Conservation (phyloP, 1,284 basidiomycete species). For the Microbotryomycetes sp. region DNA sequence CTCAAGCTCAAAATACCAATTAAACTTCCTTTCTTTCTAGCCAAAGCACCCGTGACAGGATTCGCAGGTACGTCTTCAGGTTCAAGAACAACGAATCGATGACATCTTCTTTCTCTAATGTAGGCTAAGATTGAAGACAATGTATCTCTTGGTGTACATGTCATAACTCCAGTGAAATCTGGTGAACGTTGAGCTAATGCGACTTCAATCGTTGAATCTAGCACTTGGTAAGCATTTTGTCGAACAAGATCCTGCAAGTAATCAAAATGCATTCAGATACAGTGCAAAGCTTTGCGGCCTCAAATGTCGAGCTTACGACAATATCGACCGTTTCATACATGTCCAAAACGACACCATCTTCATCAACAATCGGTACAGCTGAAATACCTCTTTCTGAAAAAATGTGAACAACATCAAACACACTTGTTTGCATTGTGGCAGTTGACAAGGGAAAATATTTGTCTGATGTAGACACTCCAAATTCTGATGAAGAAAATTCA, state of each 20-base stretch:
- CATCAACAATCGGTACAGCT: conserved; percentile 81
- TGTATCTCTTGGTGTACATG: conserved; percentile 88
- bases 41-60: conserved; percentile 44
- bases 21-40: conserved; percentile 70
- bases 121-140: conserved; percentile 87
- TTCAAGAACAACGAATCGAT: conserved; percentile 51
- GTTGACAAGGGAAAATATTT: conserved; percentile 87
- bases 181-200: conserved; percentile 83
- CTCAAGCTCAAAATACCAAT: conserved; percentile 84
- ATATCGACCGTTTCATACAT: conserved; percentile 99
- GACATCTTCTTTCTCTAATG: conserved; percentile 86
- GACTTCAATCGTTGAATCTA: conserved; percentile 91
- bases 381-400: conserved; percentile 94
- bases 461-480: conserved; percentile 23
- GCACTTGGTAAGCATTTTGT: conserved; percentile 77
- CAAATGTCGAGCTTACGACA: conserved; percentile 60
- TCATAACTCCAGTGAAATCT: conserved; percentile 93
- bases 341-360: conserved; percentile 85
- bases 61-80: conserved; percentile 32
- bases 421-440: conserved; percentile 82
- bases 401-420: conserved; percentile 98
- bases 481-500: not conserved
- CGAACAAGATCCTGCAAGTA: conserved; percentile 73
- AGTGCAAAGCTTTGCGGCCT: not conserved
- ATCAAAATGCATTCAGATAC: not conserved